Conservation (phyloP, 1,139 yeast species). For the Debaryomycetaceae sp. region DNA sequence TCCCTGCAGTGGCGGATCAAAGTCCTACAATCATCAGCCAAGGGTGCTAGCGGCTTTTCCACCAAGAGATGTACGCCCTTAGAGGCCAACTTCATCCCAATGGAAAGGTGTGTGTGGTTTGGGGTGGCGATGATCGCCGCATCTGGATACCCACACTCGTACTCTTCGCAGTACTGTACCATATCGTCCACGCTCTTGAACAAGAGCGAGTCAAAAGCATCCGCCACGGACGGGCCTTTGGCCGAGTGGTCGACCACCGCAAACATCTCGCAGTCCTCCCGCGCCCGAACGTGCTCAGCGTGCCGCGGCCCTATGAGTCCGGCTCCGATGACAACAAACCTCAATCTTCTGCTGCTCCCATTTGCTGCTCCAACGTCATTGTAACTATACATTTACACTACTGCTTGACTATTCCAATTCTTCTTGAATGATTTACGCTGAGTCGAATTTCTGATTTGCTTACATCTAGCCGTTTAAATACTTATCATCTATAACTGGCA, state of each 20-base stretch:
- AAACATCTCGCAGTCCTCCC: constrained; percentile 26
- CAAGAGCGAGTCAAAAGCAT: constrained; percentile 23
- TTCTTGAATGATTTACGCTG: no score
- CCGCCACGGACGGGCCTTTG: constrained; percentile 36
- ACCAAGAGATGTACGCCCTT: constrained; percentile 33
- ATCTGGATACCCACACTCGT: constrained; percentile 20
- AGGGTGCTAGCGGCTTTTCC: constrained; percentile 36
- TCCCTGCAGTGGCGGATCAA: constrained; percentile 21
- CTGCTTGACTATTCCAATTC: no score
- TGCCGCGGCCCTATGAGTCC: constrained; percentile 33
- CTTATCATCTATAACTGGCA: no score
- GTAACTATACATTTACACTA: not conserved
- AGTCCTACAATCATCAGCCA: constrained; percentile 29
- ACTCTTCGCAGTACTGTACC: constrained; percentile 25
- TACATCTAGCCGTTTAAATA: no score
- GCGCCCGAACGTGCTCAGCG: constrained; percentile 19
- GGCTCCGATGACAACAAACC: constrained; percentile 22
- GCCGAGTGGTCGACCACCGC: constrained; percentile 40
- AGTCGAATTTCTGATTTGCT: no score
- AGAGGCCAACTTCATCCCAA: constrained; percentile 31
- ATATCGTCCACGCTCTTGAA: constrained; percentile 27
- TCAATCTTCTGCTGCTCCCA: not conserved
- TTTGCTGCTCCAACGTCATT: not conserved
- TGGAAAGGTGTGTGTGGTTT: constrained; percentile 33
- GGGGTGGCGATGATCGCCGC: constrained; percentile 43